Conservation (phyloP, 768 basidiomycete species). For the Calocybe gangraenosa region DNA sequence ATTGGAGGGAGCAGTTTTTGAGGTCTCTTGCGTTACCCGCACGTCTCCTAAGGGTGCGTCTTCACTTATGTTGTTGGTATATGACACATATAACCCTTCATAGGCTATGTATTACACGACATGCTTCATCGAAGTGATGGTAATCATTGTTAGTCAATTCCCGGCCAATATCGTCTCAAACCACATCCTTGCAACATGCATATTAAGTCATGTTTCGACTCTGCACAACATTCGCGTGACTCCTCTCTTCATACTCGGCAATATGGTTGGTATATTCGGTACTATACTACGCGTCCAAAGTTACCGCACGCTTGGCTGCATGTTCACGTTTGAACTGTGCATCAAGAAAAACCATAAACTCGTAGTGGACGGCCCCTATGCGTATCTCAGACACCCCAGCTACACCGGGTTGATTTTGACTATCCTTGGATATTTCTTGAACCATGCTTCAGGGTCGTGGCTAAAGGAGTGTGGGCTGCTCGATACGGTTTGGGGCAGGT, state of each 20-base stretch:
- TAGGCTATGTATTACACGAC: conserved; percentile 25
- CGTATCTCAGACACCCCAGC: conserved; percentile 34
- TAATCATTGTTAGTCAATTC: conserved; percentile 22
- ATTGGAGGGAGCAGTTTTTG: conserved; percentile 30
- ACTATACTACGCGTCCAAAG: conserved; percentile 28
- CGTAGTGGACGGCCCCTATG: conserved; percentile 30
- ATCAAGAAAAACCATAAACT: conserved; percentile 30
- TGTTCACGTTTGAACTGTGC: conserved; percentile 36
- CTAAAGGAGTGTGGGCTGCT: conserved; percentile 27
- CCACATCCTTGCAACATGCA: conserved; percentile 15
- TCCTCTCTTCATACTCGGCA: conserved; percentile 26
- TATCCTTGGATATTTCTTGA: conserved; percentile 22
- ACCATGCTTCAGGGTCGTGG: conserved; percentile 28
- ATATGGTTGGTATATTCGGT: conserved; percentile 24
- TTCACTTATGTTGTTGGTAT: neutral
- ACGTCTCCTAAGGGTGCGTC: conserved; percentile 23
- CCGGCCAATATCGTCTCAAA: conserved; percentile 15
- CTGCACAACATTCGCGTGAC: conserved; percentile 19
- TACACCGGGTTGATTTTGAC: conserved; percentile 30
- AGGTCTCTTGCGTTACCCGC: conserved; percentile 24
- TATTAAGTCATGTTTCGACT: conserved; percentile 11
- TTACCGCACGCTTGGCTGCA: conserved; percentile 29
- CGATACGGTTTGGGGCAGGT: conserved; percentile 12
- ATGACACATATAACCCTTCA: neutral
- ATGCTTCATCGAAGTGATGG: conserved; percentile 23